Percentiles rank a stretch among this genome's conserved stretches.
phyloP scores from a whole-genome alignment of 805 yeast species.

The Starmera quercuum region DNA sequence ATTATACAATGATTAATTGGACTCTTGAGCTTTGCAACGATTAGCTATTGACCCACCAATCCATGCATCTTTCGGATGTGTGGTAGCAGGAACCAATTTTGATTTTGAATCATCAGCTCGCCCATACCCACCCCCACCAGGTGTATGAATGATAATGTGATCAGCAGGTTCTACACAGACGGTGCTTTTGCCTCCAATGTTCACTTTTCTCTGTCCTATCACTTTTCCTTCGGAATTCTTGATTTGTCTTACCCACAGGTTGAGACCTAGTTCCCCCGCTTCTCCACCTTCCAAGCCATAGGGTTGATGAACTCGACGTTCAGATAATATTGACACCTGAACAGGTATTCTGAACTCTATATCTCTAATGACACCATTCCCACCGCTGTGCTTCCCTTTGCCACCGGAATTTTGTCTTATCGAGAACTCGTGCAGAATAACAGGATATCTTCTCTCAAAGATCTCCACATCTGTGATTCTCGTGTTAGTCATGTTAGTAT shows the following conservation, averaged over 20 bases:
- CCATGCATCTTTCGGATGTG: too few species aligned
- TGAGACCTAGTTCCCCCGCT: slow-evolving; percentile 41
- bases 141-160: slow-evolving; percentile 29
- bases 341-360: slow-evolving; percentile 34
- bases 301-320: slow-evolving; percentile 46
- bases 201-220: slow-evolving; percentile 29
- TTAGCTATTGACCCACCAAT: too few species aligned
- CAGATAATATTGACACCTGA: slow-evolving; percentile 39
- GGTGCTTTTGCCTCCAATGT: too few species aligned
- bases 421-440: slow-evolving; percentile 35
- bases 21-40: too few species aligned
- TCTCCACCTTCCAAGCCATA: slow-evolving; percentile 49
- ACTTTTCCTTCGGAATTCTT: slow-evolving; percentile 26
- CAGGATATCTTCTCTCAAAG: slow-evolving; percentile 45
- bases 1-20: too few species aligned
- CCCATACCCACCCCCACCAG: slow-evolving; percentile 43
- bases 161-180: too few species aligned
- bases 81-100: too few species aligned
- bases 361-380: slow-evolving; percentile 44
- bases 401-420: slow-evolving; percentile 43
- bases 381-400: slow-evolving; percentile 38
- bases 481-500: slow-evolving; percentile 47
- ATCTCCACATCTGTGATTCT: slow-evolving; percentile 49
- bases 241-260: slow-evolving; percentile 26
- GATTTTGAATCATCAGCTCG: slow-evolving; percentile 19